Evolutionary conservation across 345 rosid genomes (phyloP), one percentile per base, ranked within the genome.

Genomic region (Sonneratia caseolaris): DNA sequence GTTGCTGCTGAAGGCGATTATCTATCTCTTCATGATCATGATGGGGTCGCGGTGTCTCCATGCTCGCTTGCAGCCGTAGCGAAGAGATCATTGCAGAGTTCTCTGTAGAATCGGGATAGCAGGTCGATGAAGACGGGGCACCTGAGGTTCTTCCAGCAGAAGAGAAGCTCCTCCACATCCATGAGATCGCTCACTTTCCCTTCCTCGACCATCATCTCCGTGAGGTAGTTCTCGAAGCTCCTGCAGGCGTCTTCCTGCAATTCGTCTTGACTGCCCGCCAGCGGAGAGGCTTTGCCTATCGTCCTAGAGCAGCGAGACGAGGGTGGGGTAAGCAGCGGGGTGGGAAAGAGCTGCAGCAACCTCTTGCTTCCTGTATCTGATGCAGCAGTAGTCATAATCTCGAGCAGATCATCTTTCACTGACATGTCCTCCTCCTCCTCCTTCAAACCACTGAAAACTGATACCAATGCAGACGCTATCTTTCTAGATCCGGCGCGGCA

Each of bases 141-240:
- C 73, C 84, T 88, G 15, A 94, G 89, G 81, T 82, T 91, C 84
- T 85, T 94, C 96, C 96, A 89, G 53, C 93, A 88, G 43, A 79
- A 81, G 43, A 91, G 86, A 77, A 94, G 96, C 81, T 94, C 97
- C 72, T 91, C 98, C 1, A 91, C 89, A 70, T 88, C 98, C 81
- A 74, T 84, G 76, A 91, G 76, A 59, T 89, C 96, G 68, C 79
- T 86, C 48, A 87, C 80, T 74, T 81, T 88, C 48, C 98, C 96
- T 74, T 91, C 97, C 70, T 94, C 95, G 56, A 80, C 87, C n/a
- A 87, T 85, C 86, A 94, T 83, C 66, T 90, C 90, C 80, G 86
- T 87, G 79, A 94, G 80, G 77, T 94, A 94, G 73, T 85, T 88
- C 82, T 91, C 96, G 68, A 91, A 94, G 71, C 89, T 86, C 80